A percentile compares a stretch with the other conserved stretches of the same genome.
These are phyloP conservation scores for Heliosperma pusillum DNA, from an alignment of 148 eudicot genomes.

Conservation along the genomic window DNA sequence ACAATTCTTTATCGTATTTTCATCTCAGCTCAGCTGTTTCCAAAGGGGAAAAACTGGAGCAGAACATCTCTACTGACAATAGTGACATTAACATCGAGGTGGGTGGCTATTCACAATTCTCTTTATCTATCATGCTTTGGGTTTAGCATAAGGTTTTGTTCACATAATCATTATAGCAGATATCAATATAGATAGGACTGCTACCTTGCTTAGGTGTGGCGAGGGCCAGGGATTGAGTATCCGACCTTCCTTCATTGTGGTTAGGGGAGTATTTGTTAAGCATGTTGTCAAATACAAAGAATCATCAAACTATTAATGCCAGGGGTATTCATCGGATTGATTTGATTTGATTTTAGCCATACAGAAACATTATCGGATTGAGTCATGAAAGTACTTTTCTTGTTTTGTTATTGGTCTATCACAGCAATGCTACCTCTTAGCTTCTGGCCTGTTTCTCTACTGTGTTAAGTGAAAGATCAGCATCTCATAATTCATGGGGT, in stretches of 20 bases:
- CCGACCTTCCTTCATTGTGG: background rate
- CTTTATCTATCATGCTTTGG: background rate
- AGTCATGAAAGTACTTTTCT: background rate
- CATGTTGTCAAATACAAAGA: background rate
- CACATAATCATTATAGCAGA: background rate
- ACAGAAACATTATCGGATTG: background rate
- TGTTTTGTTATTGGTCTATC: background rate
- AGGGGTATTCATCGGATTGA: background rate
- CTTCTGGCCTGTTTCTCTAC: background rate
- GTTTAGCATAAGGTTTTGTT: background rate
- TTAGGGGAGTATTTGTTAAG: background rate
- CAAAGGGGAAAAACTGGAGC: constrained; percentile 48
- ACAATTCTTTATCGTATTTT: background rate
- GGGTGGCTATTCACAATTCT: constrained; percentile 7
- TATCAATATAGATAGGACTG: background rate
- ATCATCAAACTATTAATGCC: background rate
- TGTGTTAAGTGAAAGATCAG: background rate
- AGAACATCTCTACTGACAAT: constrained; percentile 29
- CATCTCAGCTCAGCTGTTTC: constrained; percentile 51
- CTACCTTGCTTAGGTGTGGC: background rate
- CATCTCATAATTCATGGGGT: background rate
- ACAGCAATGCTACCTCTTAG: background rate
- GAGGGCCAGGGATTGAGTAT: background rate
- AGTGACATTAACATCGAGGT: constrained; percentile 14
- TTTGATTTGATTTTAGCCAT: background rate